Percentiles rank a stretch among this genome's conserved stretches.
Evolutionary conservation across 306 rosid genomes (phyloP).

Genomic region (Glycyrrhiza uralensis): DNA sequence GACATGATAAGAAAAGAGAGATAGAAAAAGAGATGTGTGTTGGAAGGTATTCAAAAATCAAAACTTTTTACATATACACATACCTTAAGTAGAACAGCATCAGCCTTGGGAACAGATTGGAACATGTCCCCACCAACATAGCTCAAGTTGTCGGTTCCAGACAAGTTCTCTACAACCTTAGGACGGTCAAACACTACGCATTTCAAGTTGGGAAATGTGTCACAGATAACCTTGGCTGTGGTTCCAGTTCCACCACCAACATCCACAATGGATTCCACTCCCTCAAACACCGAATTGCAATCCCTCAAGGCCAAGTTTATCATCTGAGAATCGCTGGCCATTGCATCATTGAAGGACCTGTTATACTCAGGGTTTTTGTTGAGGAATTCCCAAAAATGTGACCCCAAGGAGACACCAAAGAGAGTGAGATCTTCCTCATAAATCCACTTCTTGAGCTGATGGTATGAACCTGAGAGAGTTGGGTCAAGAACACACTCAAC

Average conservation of each 20-base stretch:
- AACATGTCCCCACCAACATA: conserved; percentile 33
- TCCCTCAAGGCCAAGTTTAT: conserved; percentile 33
- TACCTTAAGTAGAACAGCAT: conserved; percentile 27
- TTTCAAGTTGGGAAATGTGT: conserved; percentile 14
- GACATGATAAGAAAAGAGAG: too few species aligned
- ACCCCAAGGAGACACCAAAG: conserved; percentile 23
- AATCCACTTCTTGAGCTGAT: conserved; percentile 31
- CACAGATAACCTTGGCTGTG: not conserved
- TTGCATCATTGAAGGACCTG: conserved; percentile 27
- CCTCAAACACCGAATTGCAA: conserved; percentile 33
- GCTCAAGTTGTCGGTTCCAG: not conserved
- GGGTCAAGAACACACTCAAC: conserved; percentile 19
- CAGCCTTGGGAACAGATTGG: conserved; percentile 3
- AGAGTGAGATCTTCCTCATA: conserved; percentile 10
- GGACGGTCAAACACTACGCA: conserved; percentile 22
- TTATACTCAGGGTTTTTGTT: not conserved
- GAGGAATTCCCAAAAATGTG: conserved; percentile 22
- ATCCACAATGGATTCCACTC: conserved; percentile 31
- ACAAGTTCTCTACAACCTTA: not conserved
- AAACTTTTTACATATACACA: not conserved
- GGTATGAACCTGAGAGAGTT: not conserved
- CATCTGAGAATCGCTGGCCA: conserved; percentile 46
- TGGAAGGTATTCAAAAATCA: too few species aligned
- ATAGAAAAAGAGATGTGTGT: too few species aligned
- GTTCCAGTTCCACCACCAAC: conserved; percentile 36